phyloP scores from a whole-genome alignment of 495 filamentous ascomycete species.

The Opeltia flavorubescens region DNA sequence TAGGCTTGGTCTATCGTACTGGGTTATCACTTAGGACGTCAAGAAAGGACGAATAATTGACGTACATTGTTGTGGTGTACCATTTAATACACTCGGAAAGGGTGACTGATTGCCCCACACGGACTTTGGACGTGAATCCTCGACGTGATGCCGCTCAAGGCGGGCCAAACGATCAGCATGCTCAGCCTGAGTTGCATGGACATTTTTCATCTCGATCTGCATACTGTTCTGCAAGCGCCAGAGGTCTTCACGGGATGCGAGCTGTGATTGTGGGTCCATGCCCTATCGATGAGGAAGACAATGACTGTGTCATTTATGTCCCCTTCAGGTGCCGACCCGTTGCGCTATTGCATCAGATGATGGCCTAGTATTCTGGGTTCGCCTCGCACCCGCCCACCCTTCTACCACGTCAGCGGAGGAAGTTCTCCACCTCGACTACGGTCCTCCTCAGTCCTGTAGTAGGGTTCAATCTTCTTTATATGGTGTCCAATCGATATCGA shows the following conservation, averaged over 20 bases:
- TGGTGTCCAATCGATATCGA: no score
- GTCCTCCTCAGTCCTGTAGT: no score
- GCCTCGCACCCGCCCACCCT: slow-evolving; percentile 2
- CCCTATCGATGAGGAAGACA: slow-evolving; percentile 7
- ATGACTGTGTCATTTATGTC: slow-evolving; percentile 3
- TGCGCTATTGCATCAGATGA: no score
- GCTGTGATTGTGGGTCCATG: slow-evolving; percentile 53
- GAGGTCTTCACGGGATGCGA: slow-evolving; percentile 61
- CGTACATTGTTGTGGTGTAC: slow-evolving; percentile 64
- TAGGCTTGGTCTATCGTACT: slow-evolving; percentile 48
- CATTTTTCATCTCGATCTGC: slow-evolving; percentile 72
- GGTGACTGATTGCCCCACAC: slow-evolving; percentile 72
- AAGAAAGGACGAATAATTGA: slow-evolving; percentile 13
- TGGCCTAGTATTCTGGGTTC: no score
- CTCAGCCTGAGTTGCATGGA: slow-evolving; percentile 62
- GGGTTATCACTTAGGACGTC: slow-evolving; percentile 4
- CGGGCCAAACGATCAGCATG: slow-evolving; percentile 68
- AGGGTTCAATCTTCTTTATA: no score
- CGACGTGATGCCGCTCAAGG: slow-evolving; percentile 70
- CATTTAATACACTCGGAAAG: slow-evolving; percentile 56
- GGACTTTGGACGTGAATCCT: slow-evolving; percentile 69
- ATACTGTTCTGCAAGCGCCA: slow-evolving; percentile 77
- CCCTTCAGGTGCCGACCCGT: neutral
- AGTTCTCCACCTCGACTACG: neutral
- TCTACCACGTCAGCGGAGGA: neutral